Percentiles rank a stretch among this genome's conserved stretches.
Evolutionary conservation across 2,329 filamentous ascomycete genomes (phyloP).

Genomic region (Colletotrichum horii): DNA sequence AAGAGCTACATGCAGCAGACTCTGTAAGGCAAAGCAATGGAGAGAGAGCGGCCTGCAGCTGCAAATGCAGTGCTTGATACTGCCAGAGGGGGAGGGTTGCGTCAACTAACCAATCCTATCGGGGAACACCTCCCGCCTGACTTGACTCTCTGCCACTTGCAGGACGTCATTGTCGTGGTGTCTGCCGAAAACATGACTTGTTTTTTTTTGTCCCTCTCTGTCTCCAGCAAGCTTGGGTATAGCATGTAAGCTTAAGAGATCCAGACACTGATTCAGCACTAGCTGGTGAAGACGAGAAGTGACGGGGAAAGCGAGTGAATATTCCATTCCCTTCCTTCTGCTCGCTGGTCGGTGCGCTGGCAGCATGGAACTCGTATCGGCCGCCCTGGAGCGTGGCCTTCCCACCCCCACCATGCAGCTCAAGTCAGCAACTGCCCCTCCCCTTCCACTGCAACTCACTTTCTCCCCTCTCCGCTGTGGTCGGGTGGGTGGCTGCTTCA

Average conservation of each 20-base stretch:
- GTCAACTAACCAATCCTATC: conserved; percentile 11
- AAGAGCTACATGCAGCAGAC: conserved; percentile 4
- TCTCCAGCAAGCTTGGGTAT: neutral
- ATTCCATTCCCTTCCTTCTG: neutral
- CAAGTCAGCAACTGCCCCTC: neutral
- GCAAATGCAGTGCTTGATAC: conserved; percentile 10
- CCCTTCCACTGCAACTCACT: neutral
- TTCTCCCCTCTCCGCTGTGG: neutral
- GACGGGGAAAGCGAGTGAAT: neutral
- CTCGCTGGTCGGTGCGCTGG: neutral
- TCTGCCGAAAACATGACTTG: conserved; percentile 6
- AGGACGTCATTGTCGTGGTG: conserved; percentile 16
- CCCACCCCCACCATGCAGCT: neutral
- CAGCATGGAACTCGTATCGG: neutral
- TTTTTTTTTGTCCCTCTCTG: neutral
- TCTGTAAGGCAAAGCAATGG: neutral
- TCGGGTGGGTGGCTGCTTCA: neutral
- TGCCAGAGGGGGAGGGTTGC: neutral
- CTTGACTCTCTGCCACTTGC: conserved; percentile 18
- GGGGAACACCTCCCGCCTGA: conserved; percentile 13
- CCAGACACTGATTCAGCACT: conserved; percentile 6
- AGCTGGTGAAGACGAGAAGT: neutral
- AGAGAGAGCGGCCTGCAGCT: conserved; percentile 6
- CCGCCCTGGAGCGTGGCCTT: neutral
- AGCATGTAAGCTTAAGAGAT: neutral